phyloP scores from a whole-genome alignment of 768 basidiomycete genomes.

The Agrocybe pediades region DNA sequence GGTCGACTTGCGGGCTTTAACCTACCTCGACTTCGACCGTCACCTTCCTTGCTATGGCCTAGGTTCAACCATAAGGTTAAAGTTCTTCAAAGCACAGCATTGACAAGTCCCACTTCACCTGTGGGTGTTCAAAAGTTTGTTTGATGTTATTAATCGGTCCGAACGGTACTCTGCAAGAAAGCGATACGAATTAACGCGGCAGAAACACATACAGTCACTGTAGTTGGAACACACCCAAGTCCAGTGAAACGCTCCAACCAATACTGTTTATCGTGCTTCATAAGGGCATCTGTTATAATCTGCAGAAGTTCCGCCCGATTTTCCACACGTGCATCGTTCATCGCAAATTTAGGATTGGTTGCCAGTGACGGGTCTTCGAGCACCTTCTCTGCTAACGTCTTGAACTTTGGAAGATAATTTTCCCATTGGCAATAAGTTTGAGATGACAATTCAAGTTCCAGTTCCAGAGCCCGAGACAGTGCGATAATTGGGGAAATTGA shows the following conservation, averaged over 20 bases:
- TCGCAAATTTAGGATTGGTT: conserved; percentile 63
- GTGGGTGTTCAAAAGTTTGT: conserved; percentile 89
- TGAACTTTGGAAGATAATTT: conserved; percentile 53
- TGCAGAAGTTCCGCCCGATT: conserved; percentile 71
- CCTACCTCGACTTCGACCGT: conserved; percentile 79
- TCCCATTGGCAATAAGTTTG: not conserved
- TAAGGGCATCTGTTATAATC: conserved; percentile 65
- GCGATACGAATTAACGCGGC: conserved; percentile 7
- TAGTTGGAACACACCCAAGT: conserved; percentile 59
- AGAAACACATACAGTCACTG: not conserved
- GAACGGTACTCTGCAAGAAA: conserved; percentile 65
- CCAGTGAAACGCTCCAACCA: conserved; percentile 82
- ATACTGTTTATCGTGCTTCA: conserved; percentile 57
- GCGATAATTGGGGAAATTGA: conserved; percentile 3
- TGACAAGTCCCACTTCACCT: conserved; percentile 31
- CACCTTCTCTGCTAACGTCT: conserved; percentile 61
- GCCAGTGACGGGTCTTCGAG: conserved; percentile 62
- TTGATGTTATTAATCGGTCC: conserved; percentile 92
- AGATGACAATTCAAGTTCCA: not conserved
- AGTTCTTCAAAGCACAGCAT: not conserved
- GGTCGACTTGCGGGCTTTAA: conserved; percentile 1
- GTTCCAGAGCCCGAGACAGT: not conserved
- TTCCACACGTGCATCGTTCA: conserved; percentile 74
- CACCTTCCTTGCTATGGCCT: conserved; percentile 76
- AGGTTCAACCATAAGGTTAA: conserved; percentile 11